Conservation (phyloP, 257 asterid species). For the Ophiorrhiza pumila region DNA sequence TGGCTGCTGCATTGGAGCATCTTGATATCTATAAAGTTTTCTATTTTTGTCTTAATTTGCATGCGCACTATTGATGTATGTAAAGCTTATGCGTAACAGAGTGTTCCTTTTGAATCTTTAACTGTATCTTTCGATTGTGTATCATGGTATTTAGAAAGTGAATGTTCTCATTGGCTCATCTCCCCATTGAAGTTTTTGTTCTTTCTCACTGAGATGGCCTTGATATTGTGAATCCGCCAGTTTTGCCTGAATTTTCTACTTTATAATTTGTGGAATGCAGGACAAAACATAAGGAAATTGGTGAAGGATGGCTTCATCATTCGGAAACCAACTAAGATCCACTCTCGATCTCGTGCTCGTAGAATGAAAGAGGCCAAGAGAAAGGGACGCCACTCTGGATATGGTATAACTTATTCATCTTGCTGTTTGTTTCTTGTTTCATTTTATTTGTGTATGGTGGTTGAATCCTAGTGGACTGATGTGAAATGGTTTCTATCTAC, state of each 20-base stretch:
- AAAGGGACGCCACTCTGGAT: conserved; percentile 21
- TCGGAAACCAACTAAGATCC: conserved; percentile 12
- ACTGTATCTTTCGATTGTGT: neutral
- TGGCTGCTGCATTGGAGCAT: neutral
- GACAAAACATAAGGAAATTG: conserved; percentile 11
- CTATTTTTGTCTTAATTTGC: neutral
- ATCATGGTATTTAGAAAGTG: neutral
- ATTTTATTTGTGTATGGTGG: neutral
- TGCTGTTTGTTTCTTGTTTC: neutral
- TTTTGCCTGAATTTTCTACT: neutral
- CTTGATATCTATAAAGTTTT: neutral
- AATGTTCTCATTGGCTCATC: too few relatives aligned
- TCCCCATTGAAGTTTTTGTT: neutral
- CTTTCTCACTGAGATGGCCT: neutral
- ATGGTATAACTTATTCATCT: neutral
- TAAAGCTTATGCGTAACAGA: too few relatives aligned
- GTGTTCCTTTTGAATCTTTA: too few relatives aligned
- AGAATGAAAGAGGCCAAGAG: conserved; percentile 18
- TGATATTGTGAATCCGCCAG: neutral
- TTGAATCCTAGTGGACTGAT: neutral
- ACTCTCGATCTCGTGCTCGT: conserved; percentile 16
- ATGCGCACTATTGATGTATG: too few relatives aligned
- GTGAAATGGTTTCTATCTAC: neutral
- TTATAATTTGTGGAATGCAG: neutral
- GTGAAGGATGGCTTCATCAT: conserved; percentile 14